A percentile compares a stretch with the other conserved stretches of the same genome.
Evolutionary conservation across 164 flowering plant genomes (phyloP).

Genomic region (Dillenia turbinata): DNA sequence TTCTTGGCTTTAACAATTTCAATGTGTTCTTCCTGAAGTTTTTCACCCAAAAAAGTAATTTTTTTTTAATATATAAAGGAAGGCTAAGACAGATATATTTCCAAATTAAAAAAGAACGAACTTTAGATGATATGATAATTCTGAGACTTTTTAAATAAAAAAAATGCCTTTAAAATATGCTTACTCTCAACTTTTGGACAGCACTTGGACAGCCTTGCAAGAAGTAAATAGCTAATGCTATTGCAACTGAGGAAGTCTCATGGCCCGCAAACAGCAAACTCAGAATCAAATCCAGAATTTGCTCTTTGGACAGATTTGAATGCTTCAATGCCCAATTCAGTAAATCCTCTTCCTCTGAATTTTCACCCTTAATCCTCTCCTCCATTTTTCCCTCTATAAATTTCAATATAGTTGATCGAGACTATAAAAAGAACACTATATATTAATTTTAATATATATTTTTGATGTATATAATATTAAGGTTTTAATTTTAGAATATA

Average conservation of each 20-base stretch:
- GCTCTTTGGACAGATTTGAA: slow-evolving; percentile 81
- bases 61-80: neutral
- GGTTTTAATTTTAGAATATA: slow-evolving; percentile 9
- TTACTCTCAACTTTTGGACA: slow-evolving; percentile 62
- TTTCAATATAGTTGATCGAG: slow-evolving; percentile 64
- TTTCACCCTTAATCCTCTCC: slow-evolving; percentile 38
- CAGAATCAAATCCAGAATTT: slow-evolving; percentile 76
- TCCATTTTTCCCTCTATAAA: slow-evolving; percentile 76
- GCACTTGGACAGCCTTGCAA: slow-evolving; percentile 61
- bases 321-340: slow-evolving; percentile 87
- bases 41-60: neutral
- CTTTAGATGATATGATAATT: too few species aligned
- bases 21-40: slow-evolving; percentile 68
- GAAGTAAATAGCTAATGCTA: slow-evolving; percentile 83
- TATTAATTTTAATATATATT: too few species aligned
- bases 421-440: slow-evolving; percentile 25
- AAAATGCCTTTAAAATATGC: neutral
- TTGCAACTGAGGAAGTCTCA: slow-evolving; percentile 88
- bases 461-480: neutral
- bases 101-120: neutral
- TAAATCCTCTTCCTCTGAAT: slow-evolving; percentile 67
- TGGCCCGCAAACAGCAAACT: slow-evolving; percentile 96
- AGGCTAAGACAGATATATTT: neutral
- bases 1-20: slow-evolving; percentile 50
- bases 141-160: too few species aligned